phyloP scores from a whole-genome alignment of 2,329 filamentous ascomycete genomes.

The Nemania sp. region DNA sequence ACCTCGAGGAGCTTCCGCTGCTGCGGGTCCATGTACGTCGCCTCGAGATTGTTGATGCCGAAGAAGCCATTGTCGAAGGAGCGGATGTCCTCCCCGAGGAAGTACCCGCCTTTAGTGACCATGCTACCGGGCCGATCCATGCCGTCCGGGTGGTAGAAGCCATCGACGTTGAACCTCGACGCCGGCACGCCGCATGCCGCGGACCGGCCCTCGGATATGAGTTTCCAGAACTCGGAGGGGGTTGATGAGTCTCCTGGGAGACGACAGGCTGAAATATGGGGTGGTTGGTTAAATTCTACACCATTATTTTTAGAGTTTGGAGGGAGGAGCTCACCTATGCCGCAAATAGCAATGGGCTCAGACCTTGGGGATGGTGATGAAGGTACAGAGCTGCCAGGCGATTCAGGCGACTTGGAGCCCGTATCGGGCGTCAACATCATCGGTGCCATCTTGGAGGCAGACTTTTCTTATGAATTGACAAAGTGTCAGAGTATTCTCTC shows the following conservation, averaged over 20 bases:
- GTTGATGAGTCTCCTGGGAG: slow-evolving; percentile 22
- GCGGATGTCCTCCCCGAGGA: slow-evolving; percentile 32
- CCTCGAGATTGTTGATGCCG: slow-evolving; percentile 24
- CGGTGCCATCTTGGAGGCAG: no score
- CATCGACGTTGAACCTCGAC: slow-evolving; percentile 21
- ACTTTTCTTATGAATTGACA: no score
- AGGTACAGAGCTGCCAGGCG: no score
- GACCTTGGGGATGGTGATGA: no score
- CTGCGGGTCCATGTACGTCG: slow-evolving; percentile 38
- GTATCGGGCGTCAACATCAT: no score
- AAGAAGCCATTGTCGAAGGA: slow-evolving; percentile 25
- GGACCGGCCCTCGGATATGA: slow-evolving; percentile 18
- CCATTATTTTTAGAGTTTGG: no score
- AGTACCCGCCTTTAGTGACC: slow-evolving; percentile 31
- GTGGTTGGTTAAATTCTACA: no score
- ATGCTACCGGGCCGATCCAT: no score
- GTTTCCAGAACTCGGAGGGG: slow-evolving; percentile 20
- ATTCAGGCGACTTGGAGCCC: no score
- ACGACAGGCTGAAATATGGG: slow-evolving; percentile 20
- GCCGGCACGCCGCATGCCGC: slow-evolving; percentile 9
- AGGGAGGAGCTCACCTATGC: no score
- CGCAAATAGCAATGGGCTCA: no score
- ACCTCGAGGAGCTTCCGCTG: slow-evolving; percentile 44
- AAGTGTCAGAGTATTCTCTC: no score
- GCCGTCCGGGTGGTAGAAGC: slow-evolving; percentile 22